phyloP scores from a whole-genome alignment of 2,329 filamentous ascomycete genomes.

The Myriangium duriaei region DNA sequence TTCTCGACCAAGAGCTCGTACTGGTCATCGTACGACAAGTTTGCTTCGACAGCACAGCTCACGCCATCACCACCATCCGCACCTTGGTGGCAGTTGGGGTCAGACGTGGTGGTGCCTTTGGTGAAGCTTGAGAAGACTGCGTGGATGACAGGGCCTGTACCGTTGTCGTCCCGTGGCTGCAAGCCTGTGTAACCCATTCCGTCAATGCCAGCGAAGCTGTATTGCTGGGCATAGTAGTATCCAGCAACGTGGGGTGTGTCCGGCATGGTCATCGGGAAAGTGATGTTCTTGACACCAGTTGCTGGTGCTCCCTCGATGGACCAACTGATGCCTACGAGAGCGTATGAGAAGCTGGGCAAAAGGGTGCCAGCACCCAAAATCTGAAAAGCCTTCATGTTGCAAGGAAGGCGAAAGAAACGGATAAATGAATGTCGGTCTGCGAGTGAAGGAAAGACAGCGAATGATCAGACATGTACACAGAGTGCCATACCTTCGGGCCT shows the following conservation, averaged over 20 bases:
- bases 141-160: constrained; percentile 16
- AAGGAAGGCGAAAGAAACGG: neutral
- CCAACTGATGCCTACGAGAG: neutral
- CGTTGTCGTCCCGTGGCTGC: constrained; percentile 16
- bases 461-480: no score
- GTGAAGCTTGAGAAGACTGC: constrained; percentile 24
- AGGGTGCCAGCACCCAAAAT: neutral
- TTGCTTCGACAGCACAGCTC: constrained; percentile 18
- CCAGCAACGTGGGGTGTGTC: constrained; percentile 9
- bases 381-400: neutral
- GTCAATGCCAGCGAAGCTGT: constrained; percentile 14
- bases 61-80: constrained; percentile 21
- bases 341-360: neutral
- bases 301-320: neutral
- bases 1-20: constrained; percentile 18
- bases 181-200: constrained; percentile 21
- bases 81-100: constrained; percentile 18
- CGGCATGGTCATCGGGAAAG: neutral
- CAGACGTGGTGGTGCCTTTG: constrained; percentile 15
- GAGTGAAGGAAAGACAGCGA: neutral
- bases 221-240: constrained; percentile 22
- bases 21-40: constrained; percentile 13
- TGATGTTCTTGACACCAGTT: neutral
- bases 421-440: neutral
- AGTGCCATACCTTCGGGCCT: no score